Base-by-base conservation (phyloP, 192 early-diverging fungal genomes). In the Piromyces finnis region DNA sequence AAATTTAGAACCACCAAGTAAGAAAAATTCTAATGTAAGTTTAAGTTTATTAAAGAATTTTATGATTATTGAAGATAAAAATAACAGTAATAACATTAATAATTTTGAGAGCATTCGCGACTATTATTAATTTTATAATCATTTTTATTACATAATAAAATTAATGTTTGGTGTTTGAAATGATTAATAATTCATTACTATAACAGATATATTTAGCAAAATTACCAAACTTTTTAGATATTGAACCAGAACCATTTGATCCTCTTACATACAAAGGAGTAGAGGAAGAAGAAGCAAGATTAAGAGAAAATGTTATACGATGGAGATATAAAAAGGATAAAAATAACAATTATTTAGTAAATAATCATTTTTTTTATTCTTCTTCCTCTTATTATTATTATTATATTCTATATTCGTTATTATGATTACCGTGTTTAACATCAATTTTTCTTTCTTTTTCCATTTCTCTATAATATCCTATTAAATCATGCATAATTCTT, bases 301-400 rank as follows among this genome's bases (percentile, higher is more conserved):
- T 39, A 86, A 82, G 68, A 16, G 91, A 95, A 83, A 92, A 90
- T 82, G 92, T 91, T 1, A 91, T 95, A 27, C 88, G 94, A 28
- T 95, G 94, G 94, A 86, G 94, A 32, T 84, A 88, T 30, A 85
- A 84, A 22, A 80, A 81, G 29, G 84, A 85, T 59, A 84, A 79
- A 18, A 78, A 79, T 35, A 78, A 82, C 2, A 79, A 81, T 9
- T 82, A 87, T 29, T 83, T 83, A 79, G 85, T 68, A 68, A 68
- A 81, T 81, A 79, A 37, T 29, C 28, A 77, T 51, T 18, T 77
- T 18, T 22, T 79, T 41, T 77, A 26, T n/a, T 41, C n/a, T n/a
- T n/a, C n/a, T n/a, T n/a, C n/a, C n/a, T n/a, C n/a, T n/a, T n/a
- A n/a, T n/a, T n/a, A n/a, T n/a, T n/a, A n/a, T n/a, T n/a, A n/a